Conservation (phyloP, 352 stramenopile species). For the Pythium dissimile region DNA sequence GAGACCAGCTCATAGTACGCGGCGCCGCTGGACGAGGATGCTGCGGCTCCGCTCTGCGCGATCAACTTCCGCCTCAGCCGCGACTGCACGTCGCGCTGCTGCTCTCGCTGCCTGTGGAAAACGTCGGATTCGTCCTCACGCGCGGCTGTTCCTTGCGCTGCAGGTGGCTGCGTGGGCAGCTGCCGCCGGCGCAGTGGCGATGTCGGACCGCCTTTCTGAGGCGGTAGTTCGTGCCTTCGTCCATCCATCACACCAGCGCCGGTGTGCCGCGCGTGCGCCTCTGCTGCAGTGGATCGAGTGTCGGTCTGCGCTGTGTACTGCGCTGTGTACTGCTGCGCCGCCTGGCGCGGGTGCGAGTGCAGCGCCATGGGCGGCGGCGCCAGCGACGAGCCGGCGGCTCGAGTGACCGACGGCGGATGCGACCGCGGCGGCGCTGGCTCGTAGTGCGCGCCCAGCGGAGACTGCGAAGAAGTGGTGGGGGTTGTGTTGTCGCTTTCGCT, state of each 20-base stretch:
- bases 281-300: neutral
- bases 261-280: too few relatives aligned
- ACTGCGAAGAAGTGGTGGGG: neutral
- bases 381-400: neutral
- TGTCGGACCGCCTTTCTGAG: too few relatives aligned
- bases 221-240: too few relatives aligned
- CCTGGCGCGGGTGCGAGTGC: neutral
- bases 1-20: conserved; percentile 9
- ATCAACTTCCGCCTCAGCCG: neutral
- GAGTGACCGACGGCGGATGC: neutral
- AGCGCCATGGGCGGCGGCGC: neutral
- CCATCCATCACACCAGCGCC: too few relatives aligned
- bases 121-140: neutral
- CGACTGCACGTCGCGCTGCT: conserved; percentile 3
- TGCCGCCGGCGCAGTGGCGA: neutral
- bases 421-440: neutral
- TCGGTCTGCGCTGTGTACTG: neutral
- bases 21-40: neutral
- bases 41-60: neutral
- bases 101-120: neutral
- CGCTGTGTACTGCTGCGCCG: neutral
- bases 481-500: neutral
- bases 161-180: neutral
- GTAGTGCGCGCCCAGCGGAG: neutral
- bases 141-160: neutral